Evolutionary conservation across 192 early-diverging fungal species (phyloP), one percentile per base, ranked within the genome.

Genomic region (Rhizoclosmatium globosum): DNA sequence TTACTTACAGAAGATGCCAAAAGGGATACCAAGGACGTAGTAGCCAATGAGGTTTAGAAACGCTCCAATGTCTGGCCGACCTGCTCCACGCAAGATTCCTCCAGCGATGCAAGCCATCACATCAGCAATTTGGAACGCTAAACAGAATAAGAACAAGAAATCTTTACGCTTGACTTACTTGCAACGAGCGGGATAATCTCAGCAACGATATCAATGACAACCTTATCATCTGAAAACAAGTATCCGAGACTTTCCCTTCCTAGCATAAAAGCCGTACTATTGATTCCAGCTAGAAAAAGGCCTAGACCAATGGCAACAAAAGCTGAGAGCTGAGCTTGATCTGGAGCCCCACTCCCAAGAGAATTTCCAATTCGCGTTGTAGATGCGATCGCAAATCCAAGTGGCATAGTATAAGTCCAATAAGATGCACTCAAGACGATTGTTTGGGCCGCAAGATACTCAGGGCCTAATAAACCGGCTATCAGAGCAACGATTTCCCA

Each of bases 121-220:
- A 89, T 89, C 88, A 42, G 70, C 76, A 2, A 89, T 7, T 61
- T 87, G 86, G 77, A 85, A 87, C 45, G 82, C 94, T 4, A 88
- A 86, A 31, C 31, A 31, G 31, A 6, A 65, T 74, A 56, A 78
- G 19, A 60, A 81, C 2, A 79, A 85, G 42, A 87, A 42, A 68
- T 80, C 88, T 89, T 86, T 38, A 57, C 71, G 11, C 84, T 11
- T 65, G 85, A 84, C 77, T 95, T 43, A 92, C 15, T 39, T 0
- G 94, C 95, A 39, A 87, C 92, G n/a, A 95, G 77, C 0, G 96
- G 96, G 82, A 97, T 83, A 11, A 96, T 86, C 59, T 68, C 77
- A 1, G 94, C 92, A 2, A 96, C 94, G 4, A 93, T 80, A 7
- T 68, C 79, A 64, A 94, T 84, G 15, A 99, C 93, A 0, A 87